Evolutionary conservation across 257 asterid species (phyloP).

Genomic region (Henckelia pumila): DNA sequence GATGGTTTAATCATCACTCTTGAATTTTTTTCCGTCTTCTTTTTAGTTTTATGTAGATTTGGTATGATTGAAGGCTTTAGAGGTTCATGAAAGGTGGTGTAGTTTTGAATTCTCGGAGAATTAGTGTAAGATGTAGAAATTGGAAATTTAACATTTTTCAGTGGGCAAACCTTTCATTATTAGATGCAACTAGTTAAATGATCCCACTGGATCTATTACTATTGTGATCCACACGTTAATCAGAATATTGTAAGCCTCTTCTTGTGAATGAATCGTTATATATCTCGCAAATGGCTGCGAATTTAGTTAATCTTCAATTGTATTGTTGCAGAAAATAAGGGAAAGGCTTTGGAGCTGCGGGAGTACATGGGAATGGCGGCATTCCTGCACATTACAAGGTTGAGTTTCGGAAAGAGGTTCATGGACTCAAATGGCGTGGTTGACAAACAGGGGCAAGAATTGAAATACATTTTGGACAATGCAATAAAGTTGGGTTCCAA

Average conservation of each 20-base stretch:
- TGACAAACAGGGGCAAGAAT: constrained; percentile 66
- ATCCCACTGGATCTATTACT: background rate
- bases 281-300: too few relatives aligned
- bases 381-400: constrained; percentile 75
- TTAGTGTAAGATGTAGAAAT: background rate
- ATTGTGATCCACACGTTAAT: background rate
- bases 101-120: background rate
- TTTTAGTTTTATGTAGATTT: background rate
- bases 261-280: too few relatives aligned
- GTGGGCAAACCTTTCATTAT: background rate
- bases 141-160: background rate
- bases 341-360: constrained; percentile 57
- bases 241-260: too few relatives aligned
- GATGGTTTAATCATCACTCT: background rate
- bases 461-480: constrained; percentile 53
- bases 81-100: background rate
- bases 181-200: background rate
- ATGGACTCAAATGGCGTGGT: constrained; percentile 53
- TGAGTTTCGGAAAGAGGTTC: constrained; percentile 77
- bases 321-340: constrained; percentile 42
- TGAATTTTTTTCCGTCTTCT: background rate
- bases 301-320: background rate
- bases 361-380: constrained; percentile 66
- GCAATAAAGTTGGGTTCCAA: constrained; percentile 52
- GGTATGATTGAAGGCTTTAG: background rate